Percentiles rank a stretch among this genome's conserved stretches.
Evolutionary conservation across 257 asterid genomes (phyloP).

Genomic region (Solanum medicagineum): DNA sequence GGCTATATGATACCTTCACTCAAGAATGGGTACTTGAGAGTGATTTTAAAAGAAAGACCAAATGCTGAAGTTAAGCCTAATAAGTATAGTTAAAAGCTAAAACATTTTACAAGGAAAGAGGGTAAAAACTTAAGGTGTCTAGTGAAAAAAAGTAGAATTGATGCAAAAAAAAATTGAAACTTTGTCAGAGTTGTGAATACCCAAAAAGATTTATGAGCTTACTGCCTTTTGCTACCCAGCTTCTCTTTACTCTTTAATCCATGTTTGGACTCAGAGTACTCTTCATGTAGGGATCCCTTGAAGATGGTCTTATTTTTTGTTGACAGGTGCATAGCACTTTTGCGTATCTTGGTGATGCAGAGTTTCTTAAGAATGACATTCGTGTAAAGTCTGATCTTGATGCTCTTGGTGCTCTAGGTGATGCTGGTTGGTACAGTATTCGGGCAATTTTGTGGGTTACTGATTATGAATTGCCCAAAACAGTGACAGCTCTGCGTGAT

Average conservation of each 20-base stretch:
- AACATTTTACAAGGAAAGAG: neutral
- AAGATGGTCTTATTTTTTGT: neutral
- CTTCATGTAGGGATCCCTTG: neutral
- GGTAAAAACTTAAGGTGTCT: neutral
- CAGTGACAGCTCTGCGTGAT: conserved; percentile 33
- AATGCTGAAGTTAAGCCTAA: neutral
- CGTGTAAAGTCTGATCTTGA: conserved; percentile 68
- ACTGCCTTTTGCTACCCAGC: neutral
- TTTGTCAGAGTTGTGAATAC: neutral
- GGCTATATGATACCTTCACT: no score
- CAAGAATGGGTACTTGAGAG: neutral
- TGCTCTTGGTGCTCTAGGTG: conserved; percentile 75
- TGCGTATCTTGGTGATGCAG: conserved; percentile 21
- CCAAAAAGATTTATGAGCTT: neutral
- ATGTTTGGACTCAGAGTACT: neutral
- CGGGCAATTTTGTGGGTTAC: conserved; percentile 65
- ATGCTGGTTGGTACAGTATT: conserved; percentile 65
- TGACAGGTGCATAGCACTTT: conserved; percentile 41
- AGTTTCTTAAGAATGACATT: conserved; percentile 45
- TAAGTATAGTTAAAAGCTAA: neutral
- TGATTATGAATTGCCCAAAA: conserved; percentile 44
- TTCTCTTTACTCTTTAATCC: neutral
- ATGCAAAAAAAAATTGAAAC: neutral
- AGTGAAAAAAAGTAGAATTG: neutral
- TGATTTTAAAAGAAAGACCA: neutral